A percentile compares a stretch with the other conserved stretches of the same genome.
phyloP scores from a whole-genome alignment of 2,329 filamentous ascomycete species.

The Lasiodiplodia sp. region DNA sequence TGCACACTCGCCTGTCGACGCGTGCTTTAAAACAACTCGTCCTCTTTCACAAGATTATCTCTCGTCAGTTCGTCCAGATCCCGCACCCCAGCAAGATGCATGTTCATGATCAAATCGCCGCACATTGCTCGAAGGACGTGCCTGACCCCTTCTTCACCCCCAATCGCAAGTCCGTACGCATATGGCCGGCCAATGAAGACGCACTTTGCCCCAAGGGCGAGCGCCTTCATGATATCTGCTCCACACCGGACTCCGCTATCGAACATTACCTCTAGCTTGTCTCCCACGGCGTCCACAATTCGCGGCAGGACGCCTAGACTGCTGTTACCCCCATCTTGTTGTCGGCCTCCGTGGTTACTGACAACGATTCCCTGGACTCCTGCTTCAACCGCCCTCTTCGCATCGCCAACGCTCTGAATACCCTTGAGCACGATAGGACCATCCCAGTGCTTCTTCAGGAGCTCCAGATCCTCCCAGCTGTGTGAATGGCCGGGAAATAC shows the following conservation, averaged over 20 bases:
- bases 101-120: conserved; percentile 36
- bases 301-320: conserved; percentile 57
- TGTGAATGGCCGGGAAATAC: conserved; percentile 46
- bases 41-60: conserved; percentile 36
- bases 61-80: conserved; percentile 36
- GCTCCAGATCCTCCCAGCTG: conserved; percentile 45
- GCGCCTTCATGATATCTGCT: conserved; percentile 65
- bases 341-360: conserved; percentile 67
- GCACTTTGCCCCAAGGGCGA: conserved; percentile 60
- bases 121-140: conserved; percentile 42
- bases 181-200: conserved; percentile 55
- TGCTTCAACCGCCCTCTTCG: conserved; percentile 50
- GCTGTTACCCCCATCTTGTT: conserved; percentile 63
- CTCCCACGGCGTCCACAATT: conserved; percentile 49
- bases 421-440: conserved; percentile 50
- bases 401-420: conserved; percentile 49
- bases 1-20: neutral
- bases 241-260: conserved; percentile 67
- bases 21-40: conserved; percentile 34
- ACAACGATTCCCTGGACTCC: conserved; percentile 55
- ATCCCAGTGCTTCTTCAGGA: conserved; percentile 44
- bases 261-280: conserved; percentile 65
- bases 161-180: conserved; percentile 44
- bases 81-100: conserved; percentile 39
- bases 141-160: conserved; percentile 47